A percentile compares a stretch with the other conserved stretches of the same genome.
Evolutionary conservation across 257 asterid genomes (phyloP).

Genomic region (Ehretia macrophylla): DNA sequence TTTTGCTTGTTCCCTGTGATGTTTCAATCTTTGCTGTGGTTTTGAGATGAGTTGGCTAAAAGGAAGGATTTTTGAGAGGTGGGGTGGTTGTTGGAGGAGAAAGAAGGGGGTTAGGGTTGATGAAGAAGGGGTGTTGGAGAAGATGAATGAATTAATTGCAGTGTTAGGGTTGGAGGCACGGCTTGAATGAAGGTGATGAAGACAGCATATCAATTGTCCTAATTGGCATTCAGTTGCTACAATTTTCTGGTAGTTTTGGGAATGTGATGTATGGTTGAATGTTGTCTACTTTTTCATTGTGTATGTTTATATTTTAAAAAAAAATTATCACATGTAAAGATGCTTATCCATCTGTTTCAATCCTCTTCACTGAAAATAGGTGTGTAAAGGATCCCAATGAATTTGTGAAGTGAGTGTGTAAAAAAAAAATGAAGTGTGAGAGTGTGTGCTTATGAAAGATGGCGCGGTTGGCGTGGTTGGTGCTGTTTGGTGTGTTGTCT

Average conservation of each 20-base stretch:
- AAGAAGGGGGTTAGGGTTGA: background rate
- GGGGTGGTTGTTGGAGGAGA: no score
- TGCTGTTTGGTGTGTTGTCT: no score
- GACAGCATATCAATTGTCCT: conserved; percentile 1
- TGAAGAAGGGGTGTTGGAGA: conserved; percentile 1
- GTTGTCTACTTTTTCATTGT: background rate
- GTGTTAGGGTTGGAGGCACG: background rate
- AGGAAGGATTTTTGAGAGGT: conserved; percentile 5
- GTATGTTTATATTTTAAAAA: no score
- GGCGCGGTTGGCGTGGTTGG: no score
- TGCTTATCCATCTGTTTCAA: no score
- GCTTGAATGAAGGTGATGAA: background rate
- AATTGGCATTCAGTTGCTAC: background rate
- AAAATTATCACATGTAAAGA: no score
- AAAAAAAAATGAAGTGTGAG: no score
- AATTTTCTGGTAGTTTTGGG: background rate
- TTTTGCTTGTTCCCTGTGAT: background rate
- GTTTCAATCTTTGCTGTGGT: background rate
- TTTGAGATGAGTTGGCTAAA: conserved; percentile 1
- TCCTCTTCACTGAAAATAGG: no score
- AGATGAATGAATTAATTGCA: background rate
- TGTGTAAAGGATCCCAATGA: no score
- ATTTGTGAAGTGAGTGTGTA: no score
- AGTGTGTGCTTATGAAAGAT: no score
- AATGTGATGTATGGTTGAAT: background rate